Evolutionary conservation across 108 stramenopile species (phyloP), one percentile per base, ranked within the genome.

Genomic region (Seminavis robusta): DNA sequence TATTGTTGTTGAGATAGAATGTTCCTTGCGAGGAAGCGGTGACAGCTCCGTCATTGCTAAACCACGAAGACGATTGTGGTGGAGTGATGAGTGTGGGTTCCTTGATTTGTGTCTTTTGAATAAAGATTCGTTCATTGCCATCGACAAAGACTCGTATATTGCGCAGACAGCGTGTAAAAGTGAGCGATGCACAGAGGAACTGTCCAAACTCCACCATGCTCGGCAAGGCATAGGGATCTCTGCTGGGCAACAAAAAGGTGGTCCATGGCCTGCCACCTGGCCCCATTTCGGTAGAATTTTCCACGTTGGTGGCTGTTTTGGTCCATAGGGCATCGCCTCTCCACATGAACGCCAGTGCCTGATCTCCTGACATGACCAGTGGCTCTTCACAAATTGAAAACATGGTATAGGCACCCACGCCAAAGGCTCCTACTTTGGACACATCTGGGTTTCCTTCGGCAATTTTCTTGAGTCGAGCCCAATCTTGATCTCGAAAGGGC

Each of bases 381-480:
- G 91, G 91, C 24, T 89, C 84, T 64, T 93, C 91, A 59, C 81
- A 82, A 40, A 93, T 80, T 11, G 61, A 63, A 63, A 93, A 93
- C 85, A 93, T 88, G 15, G 83, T 86, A 52, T 93, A 93, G 0
- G 87, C 87, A 23, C 91, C 91, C 2, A 93, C 91, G 15, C 91
- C 55, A 25, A 56, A 56, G 20, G 55, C 55, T 7, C 55, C 55
- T 3, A 85, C 77, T 58, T 85, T 85, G 23, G 59, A 65, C 21
- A 52, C 68, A 44, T 89, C 85, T 0, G 91, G 91, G 56, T 93
- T 93, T 25, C 91, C 91, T 69, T 89, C 91, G 32, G 91, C 91
- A 70, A 93, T 93, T 60, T 84, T 85, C 32, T 80, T 65, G 19
- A 93, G 57, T 1, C 91, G 72, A 7, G 64, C 56, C 91, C 86